A percentile compares a stretch with the other conserved stretches of the same genome.
phyloP scores from a whole-genome alignment of 2,329 filamentous ascomycete species.

The Cryoendolithus antarcticus region DNA sequence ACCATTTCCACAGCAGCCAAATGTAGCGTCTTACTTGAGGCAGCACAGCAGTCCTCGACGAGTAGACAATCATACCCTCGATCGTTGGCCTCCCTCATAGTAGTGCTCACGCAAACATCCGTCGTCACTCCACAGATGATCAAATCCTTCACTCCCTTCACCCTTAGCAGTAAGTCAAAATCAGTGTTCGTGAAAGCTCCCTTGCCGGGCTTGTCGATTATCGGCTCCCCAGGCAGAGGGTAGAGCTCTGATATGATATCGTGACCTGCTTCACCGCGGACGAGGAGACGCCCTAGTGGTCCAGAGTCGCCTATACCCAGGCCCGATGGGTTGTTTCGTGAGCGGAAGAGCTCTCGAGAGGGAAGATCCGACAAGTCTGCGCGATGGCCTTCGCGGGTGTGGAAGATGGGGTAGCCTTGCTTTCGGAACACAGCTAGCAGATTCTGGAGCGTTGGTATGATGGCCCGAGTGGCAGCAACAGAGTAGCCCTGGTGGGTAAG shows the following conservation, averaged over 20 bases:
- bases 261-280: constrained; percentile 46
- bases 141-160: constrained; percentile 40
- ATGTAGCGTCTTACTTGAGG: constrained; percentile 37
- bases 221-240: constrained; percentile 34
- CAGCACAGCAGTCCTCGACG: constrained; percentile 37
- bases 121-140: constrained; percentile 44
- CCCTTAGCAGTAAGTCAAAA: constrained; percentile 39
- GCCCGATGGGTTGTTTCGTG: constrained; percentile 37
- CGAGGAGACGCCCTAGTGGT: constrained; percentile 44
- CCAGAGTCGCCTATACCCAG: constrained; percentile 42
- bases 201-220: constrained; percentile 44
- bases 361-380: constrained; percentile 45
- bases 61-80: constrained; percentile 42
- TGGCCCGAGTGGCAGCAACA: constrained; percentile 26
- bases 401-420: constrained; percentile 26
- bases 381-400: constrained; percentile 43
- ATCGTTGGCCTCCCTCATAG: constrained; percentile 45
- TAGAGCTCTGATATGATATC: constrained; percentile 44
- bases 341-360: constrained; percentile 41
- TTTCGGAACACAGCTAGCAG: constrained; percentile 33
- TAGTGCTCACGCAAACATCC: constrained; percentile 43
- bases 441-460: constrained; percentile 32
- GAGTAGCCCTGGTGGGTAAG: constrained; percentile 37
- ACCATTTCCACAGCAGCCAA: constrained; percentile 38
- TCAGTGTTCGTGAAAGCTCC: constrained; percentile 44